These are phyloP conservation scores for Canariomyces notabilis DNA, from an alignment of 2,329 filamentous ascomycete species.

Conservation along the genomic window DNA sequence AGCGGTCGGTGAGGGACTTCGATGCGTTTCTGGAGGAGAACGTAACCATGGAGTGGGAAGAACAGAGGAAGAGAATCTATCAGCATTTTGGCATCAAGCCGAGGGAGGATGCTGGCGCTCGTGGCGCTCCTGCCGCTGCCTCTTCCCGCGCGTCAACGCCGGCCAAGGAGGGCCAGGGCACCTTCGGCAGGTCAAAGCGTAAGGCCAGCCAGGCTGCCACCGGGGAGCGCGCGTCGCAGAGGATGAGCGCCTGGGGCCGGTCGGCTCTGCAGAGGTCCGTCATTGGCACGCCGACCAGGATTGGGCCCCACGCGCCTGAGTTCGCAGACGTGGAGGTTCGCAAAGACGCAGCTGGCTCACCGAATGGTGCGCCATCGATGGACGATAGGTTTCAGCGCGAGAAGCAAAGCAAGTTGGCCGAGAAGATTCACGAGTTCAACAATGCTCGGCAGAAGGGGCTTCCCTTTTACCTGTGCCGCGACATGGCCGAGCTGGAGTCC, in stretches of 20 bases:
- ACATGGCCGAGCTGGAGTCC: slow-evolving; percentile 70
- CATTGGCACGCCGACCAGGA: slow-evolving; percentile 71
- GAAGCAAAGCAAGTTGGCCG: slow-evolving; percentile 76
- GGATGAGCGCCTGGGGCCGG: slow-evolving; percentile 55
- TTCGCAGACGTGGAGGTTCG: slow-evolving; percentile 65
- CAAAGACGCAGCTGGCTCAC: slow-evolving; percentile 42
- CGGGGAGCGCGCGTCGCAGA: slow-evolving; percentile 29
- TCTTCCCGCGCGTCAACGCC: slow-evolving; percentile 26
- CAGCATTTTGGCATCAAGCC: slow-evolving; percentile 87
- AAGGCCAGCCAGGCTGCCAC: slow-evolving; percentile 36
- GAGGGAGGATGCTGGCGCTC: slow-evolving; percentile 40
- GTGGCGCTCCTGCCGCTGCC: background rate
- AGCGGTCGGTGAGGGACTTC: slow-evolving; percentile 85
- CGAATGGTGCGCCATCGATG: slow-evolving; percentile 47
- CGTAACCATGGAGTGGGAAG: slow-evolving; percentile 92
- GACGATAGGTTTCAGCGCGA: slow-evolving; percentile 75
- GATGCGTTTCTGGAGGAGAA: slow-evolving; percentile 92
- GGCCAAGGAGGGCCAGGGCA: slow-evolving; percentile 46
- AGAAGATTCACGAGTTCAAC: slow-evolving; percentile 76
- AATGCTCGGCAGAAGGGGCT: slow-evolving; percentile 59
- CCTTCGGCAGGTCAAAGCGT: slow-evolving; percentile 56
- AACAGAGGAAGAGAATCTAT: slow-evolving; percentile 87
- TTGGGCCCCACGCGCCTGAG: slow-evolving; percentile 57
- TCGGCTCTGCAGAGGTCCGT: slow-evolving; percentile 77
- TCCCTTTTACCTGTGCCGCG: slow-evolving; percentile 68